Percentiles rank a stretch among this genome's conserved stretches.
Evolutionary conservation across 2,329 filamentous ascomycete genomes (phyloP).

Genomic region (Calonectria pteridis): DNA sequence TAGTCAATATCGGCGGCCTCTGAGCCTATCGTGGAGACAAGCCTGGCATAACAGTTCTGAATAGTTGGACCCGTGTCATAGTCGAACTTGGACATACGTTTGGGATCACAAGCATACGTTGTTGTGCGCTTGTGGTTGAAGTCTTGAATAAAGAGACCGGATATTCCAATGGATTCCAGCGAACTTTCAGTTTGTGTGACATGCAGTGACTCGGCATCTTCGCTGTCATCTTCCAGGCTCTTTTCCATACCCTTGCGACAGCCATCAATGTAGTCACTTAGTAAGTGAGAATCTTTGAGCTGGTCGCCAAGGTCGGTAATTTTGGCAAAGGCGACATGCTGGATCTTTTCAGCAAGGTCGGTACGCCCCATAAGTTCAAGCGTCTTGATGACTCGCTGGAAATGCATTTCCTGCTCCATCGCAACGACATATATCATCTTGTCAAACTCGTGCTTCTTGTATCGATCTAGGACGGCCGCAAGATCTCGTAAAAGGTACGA

Average conservation of each 20-base stretch:
- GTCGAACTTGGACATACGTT: conserved; percentile 49
- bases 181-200: conserved; percentile 31
- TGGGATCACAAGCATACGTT: conserved; percentile 36
- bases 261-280: conserved; percentile 38
- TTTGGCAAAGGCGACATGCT: conserved; percentile 64
- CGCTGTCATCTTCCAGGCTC: not conserved
- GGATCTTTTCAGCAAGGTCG: conserved; percentile 49
- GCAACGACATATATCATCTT: conserved; percentile 86
- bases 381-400: conserved; percentile 77
- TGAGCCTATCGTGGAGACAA: conserved; percentile 22
- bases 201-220: not conserved
- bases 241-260: conserved; percentile 24
- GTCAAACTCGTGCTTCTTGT: conserved; percentile 73
- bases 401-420: conserved; percentile 77
- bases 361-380: conserved; percentile 52
- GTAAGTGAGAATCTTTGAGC: conserved; percentile 26
- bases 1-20: conserved; percentile 28
- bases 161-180: conserved; percentile 27
- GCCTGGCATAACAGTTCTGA: conserved; percentile 41
- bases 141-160: conserved; percentile 40
- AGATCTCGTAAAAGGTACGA: conserved; percentile 77
- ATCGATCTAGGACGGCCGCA: conserved; percentile 74
- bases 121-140: conserved; percentile 43
- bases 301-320: conserved; percentile 54
- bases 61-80: conserved; percentile 34